These are phyloP conservation scores for Sclerotinia minor DNA, from an alignment of 2,329 filamentous ascomycete genomes.

Conservation along the genomic window DNA sequence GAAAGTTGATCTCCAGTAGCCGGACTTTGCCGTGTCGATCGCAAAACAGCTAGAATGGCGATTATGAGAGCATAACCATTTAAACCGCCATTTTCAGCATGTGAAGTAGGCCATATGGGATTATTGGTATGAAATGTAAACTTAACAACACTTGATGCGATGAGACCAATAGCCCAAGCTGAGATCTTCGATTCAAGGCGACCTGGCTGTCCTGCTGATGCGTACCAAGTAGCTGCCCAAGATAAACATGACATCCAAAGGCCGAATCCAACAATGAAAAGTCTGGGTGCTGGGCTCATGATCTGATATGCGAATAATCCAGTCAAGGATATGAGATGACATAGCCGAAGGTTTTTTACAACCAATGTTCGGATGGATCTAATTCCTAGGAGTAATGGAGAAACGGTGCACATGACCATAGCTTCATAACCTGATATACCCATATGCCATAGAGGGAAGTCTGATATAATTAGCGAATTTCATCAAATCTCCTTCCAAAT, in stretches of 20 bases:
- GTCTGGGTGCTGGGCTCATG: constrained; percentile 68
- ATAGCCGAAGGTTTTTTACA: constrained; percentile 65
- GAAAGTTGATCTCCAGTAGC: constrained; percentile 45
- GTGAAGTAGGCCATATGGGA: constrained; percentile 93
- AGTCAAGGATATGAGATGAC: constrained; percentile 74
- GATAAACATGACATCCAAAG: constrained; percentile 78
- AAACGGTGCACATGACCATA: constrained; percentile 79
- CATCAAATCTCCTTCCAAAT: constrained; percentile 1
- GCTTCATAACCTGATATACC: constrained; percentile 96
- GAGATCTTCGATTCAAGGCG: constrained; percentile 80
- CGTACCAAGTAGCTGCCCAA: constrained; percentile 80
- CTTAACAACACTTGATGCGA: constrained; percentile 84
- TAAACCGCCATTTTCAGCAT: constrained; percentile 85
- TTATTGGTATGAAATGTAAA: constrained; percentile 95
- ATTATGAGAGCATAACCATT: constrained; percentile 80
- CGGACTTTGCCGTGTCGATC: constrained; percentile 70
- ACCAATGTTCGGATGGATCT: constrained; percentile 66
- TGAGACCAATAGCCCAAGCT: constrained; percentile 77
- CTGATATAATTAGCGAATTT: constrained; percentile 46
- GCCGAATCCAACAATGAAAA: constrained; percentile 79
- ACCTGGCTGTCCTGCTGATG: constrained; percentile 70
- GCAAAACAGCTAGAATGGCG: constrained; percentile 71
- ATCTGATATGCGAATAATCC: constrained; percentile 81
- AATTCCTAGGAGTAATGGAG: constrained; percentile 76
- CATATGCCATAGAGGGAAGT: constrained; percentile 99